These are phyloP conservation scores for Sideroxylon spinosum DNA, from an alignment of 179 eudicot species.

Conservation along the genomic window DNA sequence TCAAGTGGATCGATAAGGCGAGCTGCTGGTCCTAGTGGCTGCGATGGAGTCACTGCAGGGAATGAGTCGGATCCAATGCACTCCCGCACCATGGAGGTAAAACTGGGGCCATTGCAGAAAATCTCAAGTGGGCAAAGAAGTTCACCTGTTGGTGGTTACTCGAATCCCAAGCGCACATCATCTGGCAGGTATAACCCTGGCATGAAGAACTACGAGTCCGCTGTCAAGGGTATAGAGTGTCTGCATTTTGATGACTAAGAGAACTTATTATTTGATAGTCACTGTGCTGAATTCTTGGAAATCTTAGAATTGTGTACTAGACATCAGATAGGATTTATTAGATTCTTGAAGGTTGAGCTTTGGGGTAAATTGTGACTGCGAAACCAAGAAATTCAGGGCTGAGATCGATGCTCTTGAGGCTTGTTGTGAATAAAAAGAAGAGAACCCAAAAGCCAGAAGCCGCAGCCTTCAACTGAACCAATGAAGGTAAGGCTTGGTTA, in stretches of 20 bases:
- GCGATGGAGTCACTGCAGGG: conserved; percentile 41
- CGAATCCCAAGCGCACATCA: conserved; percentile 45
- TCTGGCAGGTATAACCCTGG: conserved; percentile 49
- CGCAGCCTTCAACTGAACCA: no score
- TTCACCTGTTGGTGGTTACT: conserved; percentile 56
- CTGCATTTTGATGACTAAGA: conserved; percentile 70
- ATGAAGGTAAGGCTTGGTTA: conserved; percentile 7
- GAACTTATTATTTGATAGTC: conserved; percentile 33
- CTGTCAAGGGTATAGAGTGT: conserved; percentile 73
- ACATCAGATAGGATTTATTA: not conserved
- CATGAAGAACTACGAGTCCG: conserved; percentile 57
- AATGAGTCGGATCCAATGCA: conserved; percentile 54
- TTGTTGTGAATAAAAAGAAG: no score
- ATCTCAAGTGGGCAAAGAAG: conserved; percentile 63
- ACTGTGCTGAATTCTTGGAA: conserved; percentile 19
- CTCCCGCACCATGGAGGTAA: conserved; percentile 51
- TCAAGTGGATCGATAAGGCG: conserved; percentile 69
- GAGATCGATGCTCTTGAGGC: not conserved
- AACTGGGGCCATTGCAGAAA: conserved; percentile 52
- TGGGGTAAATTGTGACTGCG: not conserved
- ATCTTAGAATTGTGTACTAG: conserved; percentile 21
- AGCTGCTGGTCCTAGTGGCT: conserved; percentile 53
- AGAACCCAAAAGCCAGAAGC: no score
- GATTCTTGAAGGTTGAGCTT: conserved; percentile 14
- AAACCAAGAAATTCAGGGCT: no score